Evolutionary conservation across 1,284 basidiomycete genomes (phyloP), one percentile per base, ranked within the genome.

Genomic region (Leccinum subrobustum): DNA sequence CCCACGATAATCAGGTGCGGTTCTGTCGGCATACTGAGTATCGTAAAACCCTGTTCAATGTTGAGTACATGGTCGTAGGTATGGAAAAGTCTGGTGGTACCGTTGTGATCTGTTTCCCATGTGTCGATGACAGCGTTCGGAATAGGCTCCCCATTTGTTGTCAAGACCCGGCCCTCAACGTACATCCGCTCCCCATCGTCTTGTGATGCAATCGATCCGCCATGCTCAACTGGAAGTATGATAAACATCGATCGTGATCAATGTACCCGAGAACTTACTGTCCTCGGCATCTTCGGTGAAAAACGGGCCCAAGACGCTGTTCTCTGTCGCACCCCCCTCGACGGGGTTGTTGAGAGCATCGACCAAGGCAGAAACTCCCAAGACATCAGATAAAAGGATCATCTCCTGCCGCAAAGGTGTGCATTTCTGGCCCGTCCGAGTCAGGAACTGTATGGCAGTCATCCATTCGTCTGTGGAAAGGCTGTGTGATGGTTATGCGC

Each of bases 401-500:
- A 91, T 91, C 71, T 95, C 93, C 77, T 93, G 91, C 33, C 91
- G 86, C 54, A 89, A 73, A 27, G 85, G 82, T 0, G 86, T 85
- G 74, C 86, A 91, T 62, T 75, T 91, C 76, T 94, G 81, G 6
- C 92, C 92, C 0, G 82, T 84, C 16, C 79, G 78, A 1, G 91
- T 94, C 65, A 95, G 77, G 77, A 93, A 94, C 62, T 88, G 73
- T 67, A 94, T 87, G 0, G 89, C 80, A 18, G 79, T 75, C 86
- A 91, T 89, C 93, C 93, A 95, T 77, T 95, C 93, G 7, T 93
- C 88, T 0, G 87, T 88, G 8, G 91, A 91, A 54, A 94, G 73
- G 60, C 85, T 84, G 50, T 51, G 58, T 14, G 57, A 50, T 6
- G 35, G 16, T 69, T 18, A 25, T 27, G 18, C 20, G 7, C 39